These are phyloP conservation scores for Kazachstania kunashirensis DNA, from an alignment of 805 yeast genomes.

Conservation along the genomic window DNA sequence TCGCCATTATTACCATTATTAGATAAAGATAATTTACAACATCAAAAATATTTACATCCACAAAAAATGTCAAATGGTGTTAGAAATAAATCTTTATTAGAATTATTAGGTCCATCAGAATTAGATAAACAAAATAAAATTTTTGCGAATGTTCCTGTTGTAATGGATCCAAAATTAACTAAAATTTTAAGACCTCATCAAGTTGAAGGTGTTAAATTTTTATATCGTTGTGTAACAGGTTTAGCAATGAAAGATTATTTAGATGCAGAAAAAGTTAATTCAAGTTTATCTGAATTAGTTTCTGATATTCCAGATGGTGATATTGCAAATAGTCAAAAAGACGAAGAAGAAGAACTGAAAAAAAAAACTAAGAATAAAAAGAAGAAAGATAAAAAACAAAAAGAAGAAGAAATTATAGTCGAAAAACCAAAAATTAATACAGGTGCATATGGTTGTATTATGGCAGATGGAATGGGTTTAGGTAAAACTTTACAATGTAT, in stretches of 20 bases:
- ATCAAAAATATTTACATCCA: slow-evolving; percentile 22
- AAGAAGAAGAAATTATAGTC: neutral
- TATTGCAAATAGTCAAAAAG: too few relatives aligned
- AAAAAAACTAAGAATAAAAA: slow-evolving; percentile 1
- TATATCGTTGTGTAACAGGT: slow-evolving; percentile 87
- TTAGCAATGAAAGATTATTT: slow-evolving; percentile 38
- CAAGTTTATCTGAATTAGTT: slow-evolving; percentile 1
- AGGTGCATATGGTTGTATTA: slow-evolving; percentile 86
- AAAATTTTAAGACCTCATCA: slow-evolving; percentile 91
- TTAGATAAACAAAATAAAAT: slow-evolving; percentile 38
- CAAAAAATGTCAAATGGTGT: slow-evolving; percentile 26
- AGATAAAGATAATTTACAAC: slow-evolving; percentile 16
- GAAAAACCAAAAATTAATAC: slow-evolving; percentile 35
- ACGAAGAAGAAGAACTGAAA: too few relatives aligned
- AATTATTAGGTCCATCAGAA: slow-evolving; percentile 43
- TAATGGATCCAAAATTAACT: slow-evolving; percentile 80
- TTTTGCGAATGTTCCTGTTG: slow-evolving; percentile 87
- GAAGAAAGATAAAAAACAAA: neutral
- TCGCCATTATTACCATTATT: slow-evolving; percentile 8
- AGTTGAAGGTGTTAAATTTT: slow-evolving; percentile 85
- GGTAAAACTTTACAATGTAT: slow-evolving; percentile 89
- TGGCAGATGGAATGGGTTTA: slow-evolving; percentile 97
- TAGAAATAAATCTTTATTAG: slow-evolving; percentile 56
- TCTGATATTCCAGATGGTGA: slow-evolving; percentile 1
- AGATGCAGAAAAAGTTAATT: slow-evolving; percentile 18